These are phyloP conservation scores for Sicyos baderoa DNA, from an alignment of 306 rosid species.

Conservation along the genomic window DNA sequence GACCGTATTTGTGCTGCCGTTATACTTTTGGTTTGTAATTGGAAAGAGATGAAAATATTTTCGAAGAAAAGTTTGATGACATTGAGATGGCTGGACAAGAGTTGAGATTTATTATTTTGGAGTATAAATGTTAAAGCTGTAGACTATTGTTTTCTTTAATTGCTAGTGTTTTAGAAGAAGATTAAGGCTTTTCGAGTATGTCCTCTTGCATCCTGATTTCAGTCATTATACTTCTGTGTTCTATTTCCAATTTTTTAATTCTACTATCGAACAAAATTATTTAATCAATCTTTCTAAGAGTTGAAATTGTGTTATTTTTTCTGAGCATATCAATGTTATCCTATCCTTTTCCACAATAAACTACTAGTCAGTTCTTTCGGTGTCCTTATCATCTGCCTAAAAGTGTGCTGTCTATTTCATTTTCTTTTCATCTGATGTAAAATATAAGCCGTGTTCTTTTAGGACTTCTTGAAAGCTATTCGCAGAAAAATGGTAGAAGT, in stretches of 20 bases:
- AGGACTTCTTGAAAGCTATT: constrained; percentile 14
- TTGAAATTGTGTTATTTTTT: neutral
- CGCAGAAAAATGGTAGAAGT: neutral
- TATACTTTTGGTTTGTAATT: neutral
- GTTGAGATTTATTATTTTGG: neutral
- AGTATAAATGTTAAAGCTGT: neutral
- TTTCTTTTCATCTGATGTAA: constrained; percentile 10
- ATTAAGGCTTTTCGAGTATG: neutral
- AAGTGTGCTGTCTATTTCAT: constrained; percentile 7
- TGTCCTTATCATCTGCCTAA: constrained; percentile 10
- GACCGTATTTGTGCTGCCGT: neutral
- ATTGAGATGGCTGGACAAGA: neutral
- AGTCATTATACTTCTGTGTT: neutral
- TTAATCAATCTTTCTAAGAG: neutral
- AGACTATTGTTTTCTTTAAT: neutral
- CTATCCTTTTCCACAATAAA: neutral
- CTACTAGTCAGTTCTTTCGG: constrained; percentile 8
- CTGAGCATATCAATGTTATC: neutral
- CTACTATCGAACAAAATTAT: neutral
- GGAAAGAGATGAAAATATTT: neutral
- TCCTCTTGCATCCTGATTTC: neutral
- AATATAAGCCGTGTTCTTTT: constrained; percentile 6
- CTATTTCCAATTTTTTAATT: neutral
- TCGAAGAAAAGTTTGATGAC: neutral
- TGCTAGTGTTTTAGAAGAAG: neutral